A percentile compares a stretch with the other conserved stretches of the same genome.
Conservation (phyloP, 805 yeast species). For the Cyberlindnera misumaiensis region DNA sequence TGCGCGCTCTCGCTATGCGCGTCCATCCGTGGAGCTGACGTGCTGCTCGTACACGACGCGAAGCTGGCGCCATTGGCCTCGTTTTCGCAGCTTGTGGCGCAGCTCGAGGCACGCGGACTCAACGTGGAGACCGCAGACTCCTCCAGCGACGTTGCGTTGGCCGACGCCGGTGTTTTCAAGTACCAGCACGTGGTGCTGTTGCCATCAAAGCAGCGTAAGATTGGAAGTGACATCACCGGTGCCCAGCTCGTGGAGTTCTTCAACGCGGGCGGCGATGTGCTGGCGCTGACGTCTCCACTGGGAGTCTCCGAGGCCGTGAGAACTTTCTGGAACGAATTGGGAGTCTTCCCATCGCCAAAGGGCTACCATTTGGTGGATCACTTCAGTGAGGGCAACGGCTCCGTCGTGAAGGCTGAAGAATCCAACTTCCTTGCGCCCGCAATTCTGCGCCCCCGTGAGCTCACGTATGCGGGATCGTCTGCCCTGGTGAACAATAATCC, state of each 20-base stretch:
- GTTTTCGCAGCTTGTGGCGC: constrained; percentile 5
- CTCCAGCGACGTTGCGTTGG: constrained; percentile 24
- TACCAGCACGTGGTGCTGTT: constrained; percentile 54
- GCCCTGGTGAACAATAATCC: constrained; percentile 68
- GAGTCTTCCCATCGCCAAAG: constrained; percentile 78
- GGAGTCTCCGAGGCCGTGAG: constrained; percentile 57
- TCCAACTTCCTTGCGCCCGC: constrained; percentile 14
- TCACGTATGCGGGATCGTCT: constrained; percentile 48
- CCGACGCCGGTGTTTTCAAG: constrained; percentile 35
- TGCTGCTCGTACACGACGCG: constrained; percentile 19
- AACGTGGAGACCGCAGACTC: constrained; percentile 24
- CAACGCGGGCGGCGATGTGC: constrained; percentile 64
- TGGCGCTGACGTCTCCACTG: constrained; percentile 50
- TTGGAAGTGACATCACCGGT: constrained; percentile 35
- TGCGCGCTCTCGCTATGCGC: neutral
- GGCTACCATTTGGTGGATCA: constrained; percentile 60
- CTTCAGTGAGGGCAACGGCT: constrained; percentile 34
- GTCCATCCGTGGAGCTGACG: constrained; percentile 8
- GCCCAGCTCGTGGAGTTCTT: constrained; percentile 52
- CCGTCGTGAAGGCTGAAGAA: constrained; percentile 9
- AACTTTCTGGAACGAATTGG: constrained; percentile 67
- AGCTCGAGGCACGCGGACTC: constrained; percentile 25
- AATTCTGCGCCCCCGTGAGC: constrained; percentile 20
- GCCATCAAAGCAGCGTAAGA: constrained; percentile 46
- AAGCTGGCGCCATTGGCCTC: constrained; percentile 17